Conservation (phyloP, 306 rosid species). For the Citrullus amarus region DNA sequence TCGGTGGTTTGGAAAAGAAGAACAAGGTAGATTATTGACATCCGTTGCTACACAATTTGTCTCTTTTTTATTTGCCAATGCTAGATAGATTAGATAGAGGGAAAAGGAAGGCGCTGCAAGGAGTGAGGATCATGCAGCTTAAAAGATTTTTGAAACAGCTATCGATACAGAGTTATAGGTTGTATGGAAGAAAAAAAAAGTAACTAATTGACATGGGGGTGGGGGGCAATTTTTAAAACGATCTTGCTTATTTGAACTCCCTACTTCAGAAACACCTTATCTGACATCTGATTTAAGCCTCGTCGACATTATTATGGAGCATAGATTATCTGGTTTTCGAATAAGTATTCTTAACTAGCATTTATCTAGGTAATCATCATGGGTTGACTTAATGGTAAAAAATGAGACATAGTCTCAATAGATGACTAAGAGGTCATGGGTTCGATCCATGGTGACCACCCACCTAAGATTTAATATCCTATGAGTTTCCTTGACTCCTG, state of each 20-base stretch:
- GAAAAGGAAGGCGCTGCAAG: constrained; percentile 44
- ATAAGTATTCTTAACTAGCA: not conserved
- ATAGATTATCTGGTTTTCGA: not conserved
- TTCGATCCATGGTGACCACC: too few relatives aligned
- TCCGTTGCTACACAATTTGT: not conserved
- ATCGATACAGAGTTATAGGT: constrained; percentile 73
- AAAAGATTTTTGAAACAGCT: constrained; percentile 67
- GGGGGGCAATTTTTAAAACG: too few relatives aligned
- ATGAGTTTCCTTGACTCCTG: too few relatives aligned
- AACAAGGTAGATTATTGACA: constrained; percentile 43
- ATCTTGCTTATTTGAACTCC: not conserved
- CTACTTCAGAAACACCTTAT: not conserved
- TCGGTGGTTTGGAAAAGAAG: constrained; percentile 98
- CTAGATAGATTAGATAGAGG: not conserved
- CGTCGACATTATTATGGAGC: not conserved
- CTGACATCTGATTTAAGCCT: not conserved
- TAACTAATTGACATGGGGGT: not conserved
- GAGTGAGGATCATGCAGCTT: constrained; percentile 31
- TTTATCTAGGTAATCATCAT: not conserved
- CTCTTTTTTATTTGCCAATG: not conserved
- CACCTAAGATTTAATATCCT: too few relatives aligned
- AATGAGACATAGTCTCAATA: too few relatives aligned
- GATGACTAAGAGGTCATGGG: too few relatives aligned
- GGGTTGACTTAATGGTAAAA: too few relatives aligned
- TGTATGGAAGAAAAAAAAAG: constrained; percentile 40